phyloP scores from a whole-genome alignment of 2,329 filamentous ascomycete genomes.

The Macroventuria anomochaeta region DNA sequence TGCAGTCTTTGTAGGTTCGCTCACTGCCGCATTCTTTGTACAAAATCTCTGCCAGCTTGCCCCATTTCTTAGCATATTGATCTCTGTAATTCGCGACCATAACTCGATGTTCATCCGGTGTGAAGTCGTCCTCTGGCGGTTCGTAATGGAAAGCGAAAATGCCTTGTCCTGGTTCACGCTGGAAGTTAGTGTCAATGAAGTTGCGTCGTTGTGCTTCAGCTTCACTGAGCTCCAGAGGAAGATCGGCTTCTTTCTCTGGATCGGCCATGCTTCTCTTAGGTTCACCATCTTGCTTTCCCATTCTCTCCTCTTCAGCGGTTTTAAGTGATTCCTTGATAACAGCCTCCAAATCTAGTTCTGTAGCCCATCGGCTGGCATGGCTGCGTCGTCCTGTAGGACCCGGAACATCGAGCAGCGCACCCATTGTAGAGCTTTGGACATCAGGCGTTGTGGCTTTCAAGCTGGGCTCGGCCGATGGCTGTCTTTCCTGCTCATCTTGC shows the following conservation, averaged over 20 bases:
- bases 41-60: conserved; percentile 73
- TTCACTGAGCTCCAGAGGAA: conserved; percentile 72
- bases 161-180: conserved; percentile 69
- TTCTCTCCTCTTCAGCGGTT: conserved; percentile 70
- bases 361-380: conserved; percentile 50
- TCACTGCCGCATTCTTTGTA: conserved; percentile 54
- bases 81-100: conserved; percentile 80
- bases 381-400: conserved; percentile 40
- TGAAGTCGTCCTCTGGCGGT: conserved; percentile 77
- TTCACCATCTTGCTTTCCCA: conserved; percentile 67
- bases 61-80: conserved; percentile 78
- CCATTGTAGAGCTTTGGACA: conserved; percentile 36
- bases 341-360: conserved; percentile 75
- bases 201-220: conserved; percentile 65
- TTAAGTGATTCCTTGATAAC: conserved; percentile 74
- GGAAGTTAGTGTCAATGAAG: conserved; percentile 71
- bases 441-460: conserved; percentile 57
- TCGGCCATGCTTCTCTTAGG: conserved; percentile 73
- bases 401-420: conserved; percentile 37
- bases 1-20: conserved; percentile 78
- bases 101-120: conserved; percentile 69
- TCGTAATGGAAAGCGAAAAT: conserved; percentile 75
- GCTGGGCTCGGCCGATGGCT: conserved; percentile 45
- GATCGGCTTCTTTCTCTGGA: conserved; percentile 76
- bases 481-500: conserved; percentile 46